Percentiles rank a stretch among this genome's conserved stretches.
Evolutionary conservation across 441 rosid genomes (phyloP).

Genomic region (Manihot esculenta): DNA sequence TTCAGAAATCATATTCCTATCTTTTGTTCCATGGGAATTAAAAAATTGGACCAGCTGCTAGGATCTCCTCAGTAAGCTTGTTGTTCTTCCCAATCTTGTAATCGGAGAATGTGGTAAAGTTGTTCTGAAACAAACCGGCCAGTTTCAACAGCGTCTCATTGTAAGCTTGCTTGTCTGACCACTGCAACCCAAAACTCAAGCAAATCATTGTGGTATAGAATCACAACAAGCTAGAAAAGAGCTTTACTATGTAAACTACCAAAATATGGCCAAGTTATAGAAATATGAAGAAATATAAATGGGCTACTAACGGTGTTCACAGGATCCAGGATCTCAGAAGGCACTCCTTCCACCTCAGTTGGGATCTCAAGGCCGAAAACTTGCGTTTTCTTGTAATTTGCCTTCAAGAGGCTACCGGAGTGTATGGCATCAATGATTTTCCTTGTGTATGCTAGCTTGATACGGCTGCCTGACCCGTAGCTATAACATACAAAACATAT

Average conservation of each 20-base stretch:
- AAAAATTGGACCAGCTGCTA: slow-evolving; percentile 46
- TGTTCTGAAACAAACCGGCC: slow-evolving; percentile 49
- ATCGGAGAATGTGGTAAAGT: slow-evolving; percentile 42
- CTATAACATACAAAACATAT: slow-evolving; percentile 35
- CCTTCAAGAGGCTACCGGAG: slow-evolving; percentile 70
- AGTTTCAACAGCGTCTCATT: slow-evolving; percentile 49
- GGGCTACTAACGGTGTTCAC: slow-evolving; percentile 60
- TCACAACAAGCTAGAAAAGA: not conserved
- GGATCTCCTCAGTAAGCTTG: slow-evolving; percentile 44
- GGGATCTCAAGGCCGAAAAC: slow-evolving; percentile 90
- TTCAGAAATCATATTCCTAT: not conserved
- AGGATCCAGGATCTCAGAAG: slow-evolving; percentile 82
- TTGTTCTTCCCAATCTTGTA: slow-evolving; percentile 44
- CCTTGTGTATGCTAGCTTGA: slow-evolving; percentile 79
- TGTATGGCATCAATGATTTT: slow-evolving; percentile 93
- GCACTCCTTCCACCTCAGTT: slow-evolving; percentile 67
- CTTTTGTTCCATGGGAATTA: not conserved
- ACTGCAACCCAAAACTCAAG: slow-evolving; percentile 35
- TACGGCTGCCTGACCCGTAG: slow-evolving; percentile 82
- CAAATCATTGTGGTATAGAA: not conserved
- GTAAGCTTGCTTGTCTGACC: slow-evolving; percentile 54
- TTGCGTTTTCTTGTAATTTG: slow-evolving; percentile 64
- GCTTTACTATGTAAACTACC: not conserved
- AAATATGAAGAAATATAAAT: not conserved
- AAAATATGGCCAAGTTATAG: not conserved